Evolutionary conservation across 2,329 filamentous ascomycete species (phyloP), one percentile per base, ranked within the genome.

Genomic region (Penicillium oxalicum): DNA sequence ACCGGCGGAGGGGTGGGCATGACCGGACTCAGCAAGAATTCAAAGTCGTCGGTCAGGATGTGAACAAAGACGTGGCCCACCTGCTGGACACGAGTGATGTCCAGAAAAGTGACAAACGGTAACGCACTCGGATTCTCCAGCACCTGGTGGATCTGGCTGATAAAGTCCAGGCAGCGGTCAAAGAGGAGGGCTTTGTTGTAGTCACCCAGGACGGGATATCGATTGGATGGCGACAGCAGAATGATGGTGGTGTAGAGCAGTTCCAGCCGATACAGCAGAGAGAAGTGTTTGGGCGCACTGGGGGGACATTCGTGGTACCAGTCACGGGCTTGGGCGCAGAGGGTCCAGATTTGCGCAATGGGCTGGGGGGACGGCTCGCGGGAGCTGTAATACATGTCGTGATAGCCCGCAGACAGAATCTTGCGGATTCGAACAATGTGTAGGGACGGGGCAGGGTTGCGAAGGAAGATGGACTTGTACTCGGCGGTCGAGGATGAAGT

Each of bases 181-280:
- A 95, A 95, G 36, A 95, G 87, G 25, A 95, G 75, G 28, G 83
- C 76, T 52, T 89, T 87, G 34, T 84, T 86, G 63, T 91, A 89
- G 40, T 88, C 80, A 3, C 82, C 84, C 43, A 91, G 82, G 2
- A 55, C 56, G 0, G 88, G 87, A 3, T 87, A 82, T 40, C 86
- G 78, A 1, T 83, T 81, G 33, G 86, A 91, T 0, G 90, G 88
- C 0, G 89, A 89, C 6, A 96, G 78, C 49, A 91, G 87, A 66
- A 96, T 89, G 25, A 95, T 86, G 59, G 89, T 93, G 62, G 88
- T 94, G 72, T 95, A 97, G 40, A 91, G 80, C 37, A 94, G 71
- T 64, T 98, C 93, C 12, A 95, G 80, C 54, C 93, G 86, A 62
- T 96, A 94, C 55, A 91, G 81, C 41, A 86, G 80, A 35, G 83